Evolutionary conservation across 140 eudicot genomes (phyloP).

Genomic region (Erigeron philadelphicus): DNA sequence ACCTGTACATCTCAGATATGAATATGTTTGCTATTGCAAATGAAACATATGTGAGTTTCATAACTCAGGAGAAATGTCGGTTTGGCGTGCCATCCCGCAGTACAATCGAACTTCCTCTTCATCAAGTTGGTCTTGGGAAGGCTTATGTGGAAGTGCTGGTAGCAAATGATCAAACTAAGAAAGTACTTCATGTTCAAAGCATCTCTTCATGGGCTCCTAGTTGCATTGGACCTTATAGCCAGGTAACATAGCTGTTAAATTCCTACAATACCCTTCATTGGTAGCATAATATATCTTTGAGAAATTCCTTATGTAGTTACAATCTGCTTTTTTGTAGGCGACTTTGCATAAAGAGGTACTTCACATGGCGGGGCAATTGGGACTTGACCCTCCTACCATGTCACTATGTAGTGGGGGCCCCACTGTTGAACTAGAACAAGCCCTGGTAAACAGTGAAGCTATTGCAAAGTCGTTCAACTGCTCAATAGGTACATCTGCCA

Average conservation of each 20-base stretch:
- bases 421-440: slow-evolving; percentile 65
- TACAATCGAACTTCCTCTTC: slow-evolving; percentile 78
- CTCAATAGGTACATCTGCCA: slow-evolving; percentile 60
- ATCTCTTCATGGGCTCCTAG: slow-evolving; percentile 98
- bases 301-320: background rate
- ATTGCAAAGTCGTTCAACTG: slow-evolving; percentile 68
- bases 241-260: slow-evolving; percentile 39
- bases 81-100: slow-evolving; percentile 95
- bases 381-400: slow-evolving; percentile 98
- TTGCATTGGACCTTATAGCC: slow-evolving; percentile 96
- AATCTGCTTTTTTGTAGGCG: slow-evolving; percentile 51
- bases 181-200: slow-evolving; percentile 91
- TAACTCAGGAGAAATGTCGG: slow-evolving; percentile 83
- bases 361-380: slow-evolving; percentile 96
- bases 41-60: slow-evolving; percentile 67
- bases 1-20: slow-evolving; percentile 81
- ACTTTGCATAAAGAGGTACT: slow-evolving; percentile 73
- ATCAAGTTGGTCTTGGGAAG: slow-evolving; percentile 58
- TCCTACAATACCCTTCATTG: slow-evolving; percentile 18
- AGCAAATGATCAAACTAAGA: slow-evolving; percentile 60
- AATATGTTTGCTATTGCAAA: slow-evolving; percentile 69
- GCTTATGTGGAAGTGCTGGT: slow-evolving; percentile 80
- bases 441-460: slow-evolving; percentile 74
- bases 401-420: slow-evolving; percentile 60
- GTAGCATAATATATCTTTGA: background rate